Percentiles rank a stretch among this genome's conserved stretches.
phyloP scores from a whole-genome alignment of 164 flowering plant genomes.

The Dillenia turbinata region DNA sequence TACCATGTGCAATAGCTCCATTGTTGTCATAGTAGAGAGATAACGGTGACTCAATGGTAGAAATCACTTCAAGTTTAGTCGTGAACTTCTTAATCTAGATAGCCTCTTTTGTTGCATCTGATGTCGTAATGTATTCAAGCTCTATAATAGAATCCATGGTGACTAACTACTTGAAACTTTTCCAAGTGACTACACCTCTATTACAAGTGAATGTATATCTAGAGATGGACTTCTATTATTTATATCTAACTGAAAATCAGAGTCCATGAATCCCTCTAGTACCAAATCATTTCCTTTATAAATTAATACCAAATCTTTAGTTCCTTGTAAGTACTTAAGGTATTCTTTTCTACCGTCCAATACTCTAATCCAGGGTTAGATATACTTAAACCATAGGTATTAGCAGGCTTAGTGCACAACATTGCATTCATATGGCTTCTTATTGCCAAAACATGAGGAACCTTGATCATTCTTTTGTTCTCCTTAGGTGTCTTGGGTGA shows the following conservation, averaged over 20 bases:
- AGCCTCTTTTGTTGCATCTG: neutral
- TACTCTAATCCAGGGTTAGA: neutral
- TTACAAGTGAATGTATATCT: neutral
- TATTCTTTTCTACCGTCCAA: neutral
- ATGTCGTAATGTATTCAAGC: neutral
- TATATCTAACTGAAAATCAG: neutral
- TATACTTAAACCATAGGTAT: neutral
- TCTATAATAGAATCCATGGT: neutral
- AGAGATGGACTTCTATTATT: neutral
- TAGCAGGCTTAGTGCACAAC: neutral
- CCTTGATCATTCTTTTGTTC: neutral
- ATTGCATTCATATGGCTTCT: neutral
- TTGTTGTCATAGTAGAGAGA: conserved; percentile 4
- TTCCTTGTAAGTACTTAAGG: conserved; percentile 1
- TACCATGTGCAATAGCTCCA: conserved; percentile 1
- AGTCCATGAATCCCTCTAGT: neutral
- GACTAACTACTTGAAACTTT: neutral
- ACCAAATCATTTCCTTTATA: neutral
- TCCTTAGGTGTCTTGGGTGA: conserved; percentile 1
- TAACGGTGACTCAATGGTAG: neutral
- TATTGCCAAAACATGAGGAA: neutral
- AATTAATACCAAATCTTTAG: neutral
- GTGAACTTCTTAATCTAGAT: neutral
- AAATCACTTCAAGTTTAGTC: conserved; percentile 2
- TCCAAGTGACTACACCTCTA: neutral